These are phyloP conservation scores for thale cress (Arabidopsis thaliana) DNA, from an alignment of 345 rosid species.

Conservation along the genomic window TAIR10.1 NC_003070.9:27707501-27708000, in stretches of 20 bases:
- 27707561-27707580: constrained; percentile 25
- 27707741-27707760: neutral
- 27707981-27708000: too few species aligned
- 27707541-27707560: constrained; percentile 48
- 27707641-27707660: too few species aligned
- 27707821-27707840: constrained; percentile 3
- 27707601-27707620: neutral
- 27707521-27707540: constrained; percentile 39
- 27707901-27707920: too few species aligned
- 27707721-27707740: neutral
- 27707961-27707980: neutral
- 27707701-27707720: too few species aligned
- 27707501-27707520: constrained; percentile 45
- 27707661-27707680: too few species aligned
- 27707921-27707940: neutral
- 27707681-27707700: too few species aligned
- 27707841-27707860: constrained; percentile 13
- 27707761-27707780: constrained; percentile 19
- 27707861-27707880: constrained; percentile 1
- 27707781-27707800: constrained; percentile 19
- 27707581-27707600: constrained; percentile 1
- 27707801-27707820: neutral
- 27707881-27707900: neutral
- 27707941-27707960: neutral
- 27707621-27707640: neutral